Evolutionary conservation across 2,329 filamentous ascomycete genomes (phyloP).

Genomic region (Sclerotiophoma versabilis): DNA sequence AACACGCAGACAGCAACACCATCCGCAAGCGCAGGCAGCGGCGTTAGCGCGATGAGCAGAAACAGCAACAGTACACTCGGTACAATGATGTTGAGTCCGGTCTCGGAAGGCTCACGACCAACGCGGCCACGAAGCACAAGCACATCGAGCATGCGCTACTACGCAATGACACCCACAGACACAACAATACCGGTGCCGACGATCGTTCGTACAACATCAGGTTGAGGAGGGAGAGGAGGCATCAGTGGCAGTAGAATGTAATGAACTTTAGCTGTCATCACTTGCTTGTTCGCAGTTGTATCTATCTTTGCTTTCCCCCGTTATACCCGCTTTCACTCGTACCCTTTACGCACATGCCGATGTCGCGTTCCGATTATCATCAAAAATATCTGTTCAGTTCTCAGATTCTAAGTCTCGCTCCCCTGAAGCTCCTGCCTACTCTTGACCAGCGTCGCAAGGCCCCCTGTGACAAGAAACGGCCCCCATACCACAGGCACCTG

Average conservation of each 20-base stretch:
- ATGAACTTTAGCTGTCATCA: background rate
- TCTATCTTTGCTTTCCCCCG: conserved; percentile 1
- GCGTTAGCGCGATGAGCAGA: conserved; percentile 29
- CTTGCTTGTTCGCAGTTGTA: background rate
- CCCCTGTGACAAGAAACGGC: conserved; percentile 3
- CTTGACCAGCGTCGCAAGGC: background rate
- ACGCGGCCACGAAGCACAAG: conserved; percentile 39
- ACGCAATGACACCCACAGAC: conserved; percentile 35
- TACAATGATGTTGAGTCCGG: conserved; percentile 33
- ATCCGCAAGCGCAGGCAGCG: conserved; percentile 29
- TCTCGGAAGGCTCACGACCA: conserved; percentile 26
- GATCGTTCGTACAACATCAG: conserved; percentile 40
- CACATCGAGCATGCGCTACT: conserved; percentile 39
- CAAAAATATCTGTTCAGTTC: background rate
- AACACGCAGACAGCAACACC: conserved; percentile 26
- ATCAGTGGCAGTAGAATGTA: background rate
- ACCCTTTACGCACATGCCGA: background rate
- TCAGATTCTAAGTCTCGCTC: background rate
- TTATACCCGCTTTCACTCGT: conserved; percentile 15
- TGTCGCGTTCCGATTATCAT: background rate
- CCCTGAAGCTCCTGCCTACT: background rate
- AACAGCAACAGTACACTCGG: conserved; percentile 28
- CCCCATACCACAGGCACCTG: background rate
- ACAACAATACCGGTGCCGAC: conserved; percentile 34
- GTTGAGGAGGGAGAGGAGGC: conserved; percentile 5